Evolutionary conservation across 352 stramenopile species (phyloP).

Genomic region (Pythium dissimile): DNA sequence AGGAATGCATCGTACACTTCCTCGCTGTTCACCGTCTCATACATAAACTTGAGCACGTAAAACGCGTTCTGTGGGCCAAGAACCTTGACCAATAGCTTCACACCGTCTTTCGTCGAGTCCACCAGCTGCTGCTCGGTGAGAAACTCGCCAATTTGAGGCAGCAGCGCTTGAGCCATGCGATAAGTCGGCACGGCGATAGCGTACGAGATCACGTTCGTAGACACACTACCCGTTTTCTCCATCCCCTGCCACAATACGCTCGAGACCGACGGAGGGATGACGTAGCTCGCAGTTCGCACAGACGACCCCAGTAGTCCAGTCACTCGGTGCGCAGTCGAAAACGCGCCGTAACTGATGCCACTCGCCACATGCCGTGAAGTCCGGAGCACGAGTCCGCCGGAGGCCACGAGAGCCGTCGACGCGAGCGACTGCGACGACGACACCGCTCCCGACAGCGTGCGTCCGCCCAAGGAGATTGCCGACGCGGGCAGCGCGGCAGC

Average conservation of each 20-base stretch:
- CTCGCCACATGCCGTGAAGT: slow-evolving; percentile 54
- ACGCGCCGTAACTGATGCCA: slow-evolving; percentile 41
- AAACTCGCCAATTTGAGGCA: slow-evolving; percentile 38
- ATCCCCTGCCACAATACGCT: slow-evolving; percentile 62
- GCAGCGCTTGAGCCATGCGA: slow-evolving; percentile 45
- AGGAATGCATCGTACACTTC: slow-evolving; percentile 65
- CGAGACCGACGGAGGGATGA: slow-evolving; percentile 56
- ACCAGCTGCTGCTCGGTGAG: slow-evolving; percentile 59
- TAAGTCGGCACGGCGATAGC: slow-evolving; percentile 70
- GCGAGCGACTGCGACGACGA: slow-evolving; percentile 56
- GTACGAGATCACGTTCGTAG: slow-evolving; percentile 51
- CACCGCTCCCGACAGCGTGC: slow-evolving; percentile 54
- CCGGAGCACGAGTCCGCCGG: slow-evolving; percentile 37
- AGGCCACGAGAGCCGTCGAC: slow-evolving; percentile 55
- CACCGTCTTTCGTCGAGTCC: slow-evolving; percentile 37
- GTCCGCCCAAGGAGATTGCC: slow-evolving; percentile 48
- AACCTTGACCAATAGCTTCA: slow-evolving; percentile 50
- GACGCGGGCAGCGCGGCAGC: slow-evolving; percentile 47
- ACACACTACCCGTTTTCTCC: slow-evolving; percentile 54
- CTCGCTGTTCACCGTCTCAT: slow-evolving; percentile 75
- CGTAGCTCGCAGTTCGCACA: slow-evolving; percentile 44
- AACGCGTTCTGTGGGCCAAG: slow-evolving; percentile 73
- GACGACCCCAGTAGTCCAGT: slow-evolving; percentile 57
- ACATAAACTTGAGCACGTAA: slow-evolving; percentile 64
- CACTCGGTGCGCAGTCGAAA: slow-evolving; percentile 49